Base-by-base conservation (phyloP, 441 rosid genomes). In the Melastoma candidum region DNA sequence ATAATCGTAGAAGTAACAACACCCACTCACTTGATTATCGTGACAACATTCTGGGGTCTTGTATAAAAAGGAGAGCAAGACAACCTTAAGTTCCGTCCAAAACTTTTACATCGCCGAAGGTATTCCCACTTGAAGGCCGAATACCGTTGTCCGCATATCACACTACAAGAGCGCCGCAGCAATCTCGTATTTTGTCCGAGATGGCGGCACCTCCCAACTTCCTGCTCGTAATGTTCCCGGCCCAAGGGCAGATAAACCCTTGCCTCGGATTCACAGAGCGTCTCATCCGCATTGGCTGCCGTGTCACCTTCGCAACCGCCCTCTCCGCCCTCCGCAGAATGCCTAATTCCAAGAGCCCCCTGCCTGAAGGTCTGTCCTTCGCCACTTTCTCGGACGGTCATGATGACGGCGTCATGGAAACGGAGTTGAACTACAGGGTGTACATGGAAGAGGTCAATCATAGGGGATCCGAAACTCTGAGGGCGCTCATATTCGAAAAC, bases 311-410 rank as follows among this genome's bases (percentile, higher is more conserved):
- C 17, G 60, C 70, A 48, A 80, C 78, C 50, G 4, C 67, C 0
- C 6, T 73, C 72, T 66, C 56, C 25, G 79, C 82, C 41, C 13
- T 45, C 64, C 72, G 77, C 57, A 83, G 72, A 63, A 59, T 83
- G 63, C 22, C 9, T 4, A 4, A 36, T 7, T 29, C 71, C 12
- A 63, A 54, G 6, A 29, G 48, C 54, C 44, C 61, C 11, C 12
- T 57, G 32, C 69, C 62, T 0, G 58, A 68, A 12, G 70, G 65
- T 55, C 57, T 84, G 44, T 48, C 67, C 2, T 60, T 84, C 3
- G 64, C 77, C n/a, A 22, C 72, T 1, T 84, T 68, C 66, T 84
- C 84, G 0, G 83, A 82, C 12, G 95, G 95, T 3, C 68, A 68
- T 26, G 87, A 83, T 43, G 72, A 75, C 14, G 44, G 54, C 44